Percentiles rank a stretch among this genome's conserved stretches.
These are phyloP conservation scores for Colletotrichum cereale DNA, from an alignment of 2,329 filamentous ascomycete species.

Conservation along the genomic window DNA sequence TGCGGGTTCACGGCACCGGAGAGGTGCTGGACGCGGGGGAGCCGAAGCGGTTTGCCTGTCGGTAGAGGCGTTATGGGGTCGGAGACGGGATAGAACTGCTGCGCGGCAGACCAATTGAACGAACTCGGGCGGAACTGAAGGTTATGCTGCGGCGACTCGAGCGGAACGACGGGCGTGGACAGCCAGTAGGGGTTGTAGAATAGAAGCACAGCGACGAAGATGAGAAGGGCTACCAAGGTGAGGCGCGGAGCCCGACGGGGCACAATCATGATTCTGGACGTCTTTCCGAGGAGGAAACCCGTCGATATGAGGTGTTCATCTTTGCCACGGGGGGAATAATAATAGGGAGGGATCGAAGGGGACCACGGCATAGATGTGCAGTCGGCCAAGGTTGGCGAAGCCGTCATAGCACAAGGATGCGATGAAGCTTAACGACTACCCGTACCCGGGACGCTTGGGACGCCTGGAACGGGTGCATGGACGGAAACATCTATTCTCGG, in stretches of 20 bases:
- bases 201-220: neutral
- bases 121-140: slow-evolving; percentile 44
- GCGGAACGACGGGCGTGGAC: neutral
- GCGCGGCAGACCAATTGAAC: slow-evolving; percentile 49
- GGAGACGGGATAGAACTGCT: slow-evolving; percentile 47
- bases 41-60: slow-evolving; percentile 41
- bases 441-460: neutral
- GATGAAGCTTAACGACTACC: neutral
- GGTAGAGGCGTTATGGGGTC: slow-evolving; percentile 50
- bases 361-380: neutral
- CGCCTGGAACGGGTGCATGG: neutral
- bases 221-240: neutral
- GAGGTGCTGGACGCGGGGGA: slow-evolving; percentile 52
- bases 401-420: neutral
- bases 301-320: neutral
- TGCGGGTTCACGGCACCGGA: slow-evolving; percentile 54
- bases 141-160: slow-evolving; percentile 33
- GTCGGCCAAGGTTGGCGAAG: neutral
- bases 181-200: neutral
- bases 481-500: neutral
- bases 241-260: slow-evolving; percentile 2
- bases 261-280: neutral
- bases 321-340: neutral
- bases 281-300: neutral
- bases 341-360: neutral